These are phyloP conservation scores for Dictyostelium firmibasis DNA, from an alignment of 78 protist species.

Conservation along the genomic window DNA sequence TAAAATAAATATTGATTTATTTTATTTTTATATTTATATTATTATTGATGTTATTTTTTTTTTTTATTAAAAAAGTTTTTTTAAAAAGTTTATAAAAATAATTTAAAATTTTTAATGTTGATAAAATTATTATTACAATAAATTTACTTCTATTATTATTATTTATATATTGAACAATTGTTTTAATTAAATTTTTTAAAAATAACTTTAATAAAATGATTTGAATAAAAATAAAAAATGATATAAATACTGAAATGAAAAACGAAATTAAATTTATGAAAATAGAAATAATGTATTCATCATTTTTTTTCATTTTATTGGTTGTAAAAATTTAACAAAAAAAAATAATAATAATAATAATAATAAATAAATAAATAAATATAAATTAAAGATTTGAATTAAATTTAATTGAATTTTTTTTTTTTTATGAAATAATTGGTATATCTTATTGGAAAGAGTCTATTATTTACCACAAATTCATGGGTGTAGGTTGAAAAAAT, in stretches of 20 bases:
- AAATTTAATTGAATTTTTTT: too few species aligned
- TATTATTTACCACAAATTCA: not conserved
- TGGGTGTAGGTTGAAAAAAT: not conserved
- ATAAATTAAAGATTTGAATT: not conserved
- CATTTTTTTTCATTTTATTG: not conserved
- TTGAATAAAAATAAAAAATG: slow-evolving; percentile 5
- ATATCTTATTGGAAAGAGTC: not conserved
- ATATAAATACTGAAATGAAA: not conserved
- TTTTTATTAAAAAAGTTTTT: not conserved
- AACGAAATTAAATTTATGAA: not conserved
- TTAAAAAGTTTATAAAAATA: not conserved
- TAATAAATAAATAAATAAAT: not conserved
- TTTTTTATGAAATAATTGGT: not conserved
- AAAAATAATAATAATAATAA: too few species aligned
- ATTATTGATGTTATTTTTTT: not conserved
- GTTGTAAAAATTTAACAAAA: too few species aligned
- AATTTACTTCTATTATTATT: not conserved
- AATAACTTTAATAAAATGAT: not conserved
- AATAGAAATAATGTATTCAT: not conserved
- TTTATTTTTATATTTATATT: not conserved
- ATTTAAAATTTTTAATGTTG: not conserved
- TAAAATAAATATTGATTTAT: not conserved
- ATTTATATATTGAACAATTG: not conserved
- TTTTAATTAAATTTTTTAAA: not conserved
- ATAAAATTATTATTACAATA: not conserved